Base-by-base conservation (phyloP, 2,329 filamentous ascomycete species). In the Aureobasidium vineae region DNA sequence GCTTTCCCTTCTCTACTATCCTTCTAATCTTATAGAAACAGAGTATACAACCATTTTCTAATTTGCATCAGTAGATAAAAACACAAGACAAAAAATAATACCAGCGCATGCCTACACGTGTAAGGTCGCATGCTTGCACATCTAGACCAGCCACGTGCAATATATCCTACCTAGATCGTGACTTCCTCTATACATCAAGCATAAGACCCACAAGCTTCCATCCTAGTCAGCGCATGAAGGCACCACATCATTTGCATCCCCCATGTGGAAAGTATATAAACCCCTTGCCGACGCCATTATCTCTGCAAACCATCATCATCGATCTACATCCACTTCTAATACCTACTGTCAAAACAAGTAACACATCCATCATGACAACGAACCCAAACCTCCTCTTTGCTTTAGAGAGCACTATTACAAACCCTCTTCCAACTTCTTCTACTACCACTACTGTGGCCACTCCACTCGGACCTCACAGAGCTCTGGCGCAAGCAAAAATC, bases 301-400 rank as follows among this genome's bases (percentile, higher is more conserved):
- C 28, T 49, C 23, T 49, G 23, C 23, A 49, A 28, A 19, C 23
- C n/a, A 43, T 11, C 19, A 50, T 26, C 31, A 47, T 26, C 57
- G 1, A 61, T n/a, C 26, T 13, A 28, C 31, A 49, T 26, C 28
- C 8, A n/a, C 31, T 23, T 15, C 36, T 26, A 19, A 43, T 26
- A 53, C 38, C 38, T 45, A 6, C 1, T n/a, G 23, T 10, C 11
- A 21, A 43, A 3, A 53, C n/a, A 43, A 59, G 19, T 38, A 16
- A 49, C n/a, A 47, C 31, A 49, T 50, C 43, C 28, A 64, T n/a
- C 47, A 64, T 64, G 61, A 43, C 61, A 33, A 53, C 49, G 11
- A 54, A 54, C 16, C 61, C 61, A 3, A 54, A 64, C 49, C 61
- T 64, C 23, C 15, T 64, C 47, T 64, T 54, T 49, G 61, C 40